Base-by-base conservation (phyloP, 179 eudicot genomes). In the Beta lomatogona region DNA sequence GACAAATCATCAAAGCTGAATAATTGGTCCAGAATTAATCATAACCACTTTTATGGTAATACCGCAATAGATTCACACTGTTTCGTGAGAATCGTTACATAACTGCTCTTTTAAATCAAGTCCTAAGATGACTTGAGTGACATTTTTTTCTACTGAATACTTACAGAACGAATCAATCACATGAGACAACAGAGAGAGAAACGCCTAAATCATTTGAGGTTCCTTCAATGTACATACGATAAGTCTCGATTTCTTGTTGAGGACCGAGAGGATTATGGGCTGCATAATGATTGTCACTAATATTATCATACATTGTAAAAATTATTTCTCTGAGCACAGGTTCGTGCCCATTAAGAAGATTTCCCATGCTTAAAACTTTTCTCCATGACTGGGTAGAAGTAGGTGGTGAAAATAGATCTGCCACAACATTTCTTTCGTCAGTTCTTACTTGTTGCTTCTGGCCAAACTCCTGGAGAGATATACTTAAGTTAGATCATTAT, bases 311-410 rank as follows among this genome's bases (percentile, higher is more conserved):
- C 86, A 85, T 81, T 14, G 88, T 87, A 69, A 95, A 95, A 66
- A 93, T 89, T 18, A 95, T 90, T 86, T 95, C 98, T 82, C 98
- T 82, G 3, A 89, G 78, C 66, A 83, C 89, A 4, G 98, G 98
- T 80, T 95, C 98, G 21, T 95, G 97, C 63, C 99, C 99, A 31
- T 95, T 92, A 14, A 95, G 91, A 79, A 93, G 95, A 88, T 95
- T 93, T 21, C 99, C 99, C 99, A 93, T 92, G 91, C 97, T 93
- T 76, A 93, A 66, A 55, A 91, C 98, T 83, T 92, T 95, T 85
- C 99, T 89, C 98, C 99, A 95, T 15, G 98, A 92, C 87, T 92
- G 97, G 83, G 89, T 93, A 46, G 91, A 91, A 25, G 91, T 93
- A 21, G 98, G 97, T 13, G 87, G 92, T 54, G 88, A 60, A 79